These are phyloP conservation scores for Schizophyllum amplum DNA, from an alignment of 1,284 basidiomycete genomes.

Conservation along the genomic window DNA sequence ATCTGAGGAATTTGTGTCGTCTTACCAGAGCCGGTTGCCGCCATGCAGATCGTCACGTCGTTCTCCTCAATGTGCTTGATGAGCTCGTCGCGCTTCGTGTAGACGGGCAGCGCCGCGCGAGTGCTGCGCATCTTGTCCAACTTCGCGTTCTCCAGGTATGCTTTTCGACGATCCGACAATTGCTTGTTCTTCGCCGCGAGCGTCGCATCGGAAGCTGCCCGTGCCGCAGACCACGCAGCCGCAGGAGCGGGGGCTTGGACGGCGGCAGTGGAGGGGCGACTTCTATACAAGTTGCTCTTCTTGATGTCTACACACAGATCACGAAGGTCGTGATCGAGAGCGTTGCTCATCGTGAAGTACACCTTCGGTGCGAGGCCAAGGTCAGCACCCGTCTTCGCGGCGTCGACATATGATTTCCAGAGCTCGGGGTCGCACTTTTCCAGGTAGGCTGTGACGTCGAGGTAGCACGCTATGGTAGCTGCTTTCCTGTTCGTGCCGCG, in stretches of 20 bases:
- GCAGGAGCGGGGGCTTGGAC: constrained; percentile 12
- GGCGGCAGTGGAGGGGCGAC: constrained; percentile 22
- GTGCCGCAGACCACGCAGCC: constrained; percentile 44
- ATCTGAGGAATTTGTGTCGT: constrained; percentile 95
- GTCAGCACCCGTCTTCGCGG: constrained; percentile 55
- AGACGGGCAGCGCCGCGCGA: constrained; percentile 69
- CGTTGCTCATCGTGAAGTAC: constrained; percentile 60
- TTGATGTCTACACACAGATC: constrained; percentile 68
- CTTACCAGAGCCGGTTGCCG: constrained; percentile 93
- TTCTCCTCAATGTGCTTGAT: constrained; percentile 69
- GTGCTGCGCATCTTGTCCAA: constrained; percentile 63
- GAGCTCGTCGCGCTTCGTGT: constrained; percentile 56
- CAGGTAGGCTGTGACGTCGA: constrained; percentile 85
- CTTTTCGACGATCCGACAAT: constrained; percentile 46
- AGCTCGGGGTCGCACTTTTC: constrained; percentile 76
- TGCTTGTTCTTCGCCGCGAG: constrained; percentile 9
- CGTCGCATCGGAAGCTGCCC: background rate
- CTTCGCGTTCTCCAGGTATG: constrained; percentile 58
- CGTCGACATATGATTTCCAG: constrained; percentile 68
- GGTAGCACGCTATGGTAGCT: constrained; percentile 70
- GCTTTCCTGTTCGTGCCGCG: constrained; percentile 66
- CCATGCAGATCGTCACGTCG: constrained; percentile 91
- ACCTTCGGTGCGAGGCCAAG: constrained; percentile 69
- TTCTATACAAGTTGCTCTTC: constrained; percentile 32
- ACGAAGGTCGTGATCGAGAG: constrained; percentile 68